Percentiles rank a stretch among this genome's conserved stretches.
Evolutionary conservation across 2,329 filamentous ascomycete species (phyloP).

Genomic region (Paradendryphiella salina): DNA sequence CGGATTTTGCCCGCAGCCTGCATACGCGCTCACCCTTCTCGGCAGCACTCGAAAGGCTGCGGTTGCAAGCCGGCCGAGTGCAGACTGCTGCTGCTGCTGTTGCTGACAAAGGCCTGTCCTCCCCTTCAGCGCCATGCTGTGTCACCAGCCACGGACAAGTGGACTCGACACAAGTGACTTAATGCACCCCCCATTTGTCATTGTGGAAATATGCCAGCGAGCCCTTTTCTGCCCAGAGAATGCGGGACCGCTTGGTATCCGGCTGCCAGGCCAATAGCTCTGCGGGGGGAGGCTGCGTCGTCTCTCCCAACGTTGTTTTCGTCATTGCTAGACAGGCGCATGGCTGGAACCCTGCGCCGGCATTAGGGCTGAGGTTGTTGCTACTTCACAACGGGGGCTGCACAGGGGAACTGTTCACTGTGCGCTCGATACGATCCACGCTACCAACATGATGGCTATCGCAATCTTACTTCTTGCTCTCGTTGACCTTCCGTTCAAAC

Average conservation of each 20-base stretch:
- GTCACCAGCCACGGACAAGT: not conserved
- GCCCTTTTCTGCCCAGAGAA: no score
- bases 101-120: slow-evolving; percentile 13
- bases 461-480: not conserved
- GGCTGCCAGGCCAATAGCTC: not conserved
- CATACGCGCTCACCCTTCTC: not conserved
- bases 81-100: not conserved
- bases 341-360: not conserved
- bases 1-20: not conserved
- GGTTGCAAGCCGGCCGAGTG: not conserved
- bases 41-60: no score
- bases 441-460: not conserved
- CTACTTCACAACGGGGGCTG: not conserved
- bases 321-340: not conserved
- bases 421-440: not conserved
- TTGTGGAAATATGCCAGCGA: no score
- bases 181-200: not conserved
- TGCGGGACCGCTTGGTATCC: no score
- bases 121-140: not conserved
- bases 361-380: not conserved
- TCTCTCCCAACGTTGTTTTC: not conserved
- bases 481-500: no score
- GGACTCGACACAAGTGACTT: slow-evolving; percentile 2
- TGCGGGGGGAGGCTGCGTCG: not conserved
- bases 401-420: slow-evolving; percentile 1